These are phyloP conservation scores for Bothriochloa decipiens DNA, from an alignment of 176 grass and related monocot genomes.

Conservation along the genomic window DNA sequence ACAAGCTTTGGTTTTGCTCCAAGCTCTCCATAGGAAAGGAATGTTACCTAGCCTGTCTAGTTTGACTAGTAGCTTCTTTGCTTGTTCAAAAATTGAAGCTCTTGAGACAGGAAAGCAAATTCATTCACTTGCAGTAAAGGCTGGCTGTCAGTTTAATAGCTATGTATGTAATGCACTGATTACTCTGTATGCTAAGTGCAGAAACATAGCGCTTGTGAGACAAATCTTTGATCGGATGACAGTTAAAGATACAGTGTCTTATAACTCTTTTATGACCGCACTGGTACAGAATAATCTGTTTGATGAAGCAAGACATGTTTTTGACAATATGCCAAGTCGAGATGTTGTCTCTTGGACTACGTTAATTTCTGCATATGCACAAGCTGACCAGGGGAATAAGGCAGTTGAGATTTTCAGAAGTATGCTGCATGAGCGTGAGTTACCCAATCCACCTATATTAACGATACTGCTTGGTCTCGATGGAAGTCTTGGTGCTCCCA, in stretches of 20 bases:
- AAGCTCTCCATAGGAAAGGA: conserved; percentile 52
- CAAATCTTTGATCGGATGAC: conserved; percentile 52
- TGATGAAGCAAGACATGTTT: conserved; percentile 52
- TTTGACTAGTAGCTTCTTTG: conserved; percentile 65
- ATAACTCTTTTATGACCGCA: conserved; percentile 61
- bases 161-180: conserved; percentile 71
- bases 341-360: conserved; percentile 58
- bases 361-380: conserved; percentile 57
- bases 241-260: conserved; percentile 58
- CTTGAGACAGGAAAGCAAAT: conserved; percentile 64
- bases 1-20: conserved; percentile 62
- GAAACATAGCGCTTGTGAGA: conserved; percentile 48
- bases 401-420: conserved; percentile 52
- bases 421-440: conserved; percentile 42
- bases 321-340: conserved; percentile 48
- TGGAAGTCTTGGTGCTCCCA: conserved; percentile 43
- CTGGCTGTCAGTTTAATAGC: conserved; percentile 45
- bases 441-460: conserved; percentile 60
- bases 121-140: conserved; percentile 64
- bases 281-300: conserved; percentile 63
- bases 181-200: conserved; percentile 70
- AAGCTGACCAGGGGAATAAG: conserved; percentile 42
- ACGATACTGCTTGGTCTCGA: conserved; percentile 49
- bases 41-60: conserved; percentile 63
- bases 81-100: conserved; percentile 64